These are phyloP conservation scores for Eutypa lata DNA, from an alignment of 2,329 filamentous ascomycete genomes.

Conservation along the genomic window DNA sequence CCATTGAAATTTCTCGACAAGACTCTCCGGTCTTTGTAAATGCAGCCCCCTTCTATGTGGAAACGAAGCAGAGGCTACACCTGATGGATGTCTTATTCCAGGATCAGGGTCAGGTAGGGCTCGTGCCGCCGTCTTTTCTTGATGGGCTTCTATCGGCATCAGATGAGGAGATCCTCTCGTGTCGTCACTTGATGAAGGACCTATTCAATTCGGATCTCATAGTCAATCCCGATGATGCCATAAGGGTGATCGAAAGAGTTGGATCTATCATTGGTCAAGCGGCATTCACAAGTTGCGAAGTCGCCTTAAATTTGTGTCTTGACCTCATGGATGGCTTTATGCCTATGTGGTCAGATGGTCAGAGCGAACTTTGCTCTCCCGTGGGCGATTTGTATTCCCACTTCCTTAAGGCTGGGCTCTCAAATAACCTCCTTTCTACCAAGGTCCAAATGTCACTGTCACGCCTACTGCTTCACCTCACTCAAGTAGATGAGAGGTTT, in stretches of 20 bases:
- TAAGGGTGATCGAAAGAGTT: slow-evolving; percentile 46
- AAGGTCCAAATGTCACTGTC: slow-evolving; percentile 66
- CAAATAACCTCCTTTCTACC: slow-evolving; percentile 66
- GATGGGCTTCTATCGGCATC: slow-evolving; percentile 46
- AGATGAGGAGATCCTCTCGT: slow-evolving; percentile 53
- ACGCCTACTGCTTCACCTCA: slow-evolving; percentile 65
- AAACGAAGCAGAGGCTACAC: slow-evolving; percentile 43
- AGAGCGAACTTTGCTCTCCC: slow-evolving; percentile 58
- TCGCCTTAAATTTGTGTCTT: slow-evolving; percentile 64
- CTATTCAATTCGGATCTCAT: slow-evolving; percentile 52
- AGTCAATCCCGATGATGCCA: slow-evolving; percentile 44
- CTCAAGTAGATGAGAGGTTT: slow-evolving; percentile 66
- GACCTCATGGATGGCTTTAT: slow-evolving; percentile 64
- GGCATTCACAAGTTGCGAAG: slow-evolving; percentile 71
- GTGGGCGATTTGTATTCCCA: slow-evolving; percentile 77
- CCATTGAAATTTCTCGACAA: slow-evolving; percentile 43
- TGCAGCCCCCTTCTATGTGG: slow-evolving; percentile 43
- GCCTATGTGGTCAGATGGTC: slow-evolving; percentile 58
- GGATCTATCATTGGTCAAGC: slow-evolving; percentile 52
- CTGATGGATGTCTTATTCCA: slow-evolving; percentile 42
- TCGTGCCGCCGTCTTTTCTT: slow-evolving; percentile 49
- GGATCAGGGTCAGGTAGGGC: slow-evolving; percentile 42
- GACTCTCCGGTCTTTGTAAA: slow-evolving; percentile 41
- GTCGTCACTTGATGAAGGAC: slow-evolving; percentile 47
- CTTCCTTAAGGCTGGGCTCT: slow-evolving; percentile 66